These are phyloP conservation scores for Batkoa obscura DNA, from an alignment of 371 early-diverging fungal species.

Conservation along the genomic window DNA sequence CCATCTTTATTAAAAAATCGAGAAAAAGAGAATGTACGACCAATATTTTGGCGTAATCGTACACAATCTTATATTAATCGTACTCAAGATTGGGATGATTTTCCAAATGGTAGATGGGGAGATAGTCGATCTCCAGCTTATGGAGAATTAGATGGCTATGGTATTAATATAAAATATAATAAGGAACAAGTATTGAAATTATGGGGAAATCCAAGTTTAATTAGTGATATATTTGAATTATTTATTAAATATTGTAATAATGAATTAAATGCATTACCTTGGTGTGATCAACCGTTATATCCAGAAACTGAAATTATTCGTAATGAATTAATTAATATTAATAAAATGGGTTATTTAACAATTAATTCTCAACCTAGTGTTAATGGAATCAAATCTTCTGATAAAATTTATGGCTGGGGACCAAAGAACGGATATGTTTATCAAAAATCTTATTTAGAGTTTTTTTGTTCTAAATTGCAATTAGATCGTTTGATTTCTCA, in stretches of 20 bases:
- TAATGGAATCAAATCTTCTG: slow-evolving; percentile 66
- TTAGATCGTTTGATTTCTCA: slow-evolving; percentile 43
- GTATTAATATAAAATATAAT: slow-evolving; percentile 56
- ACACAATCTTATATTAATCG: slow-evolving; percentile 77
- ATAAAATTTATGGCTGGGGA: slow-evolving; percentile 85
- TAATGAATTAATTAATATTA: slow-evolving; percentile 44
- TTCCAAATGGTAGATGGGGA: slow-evolving; percentile 97
- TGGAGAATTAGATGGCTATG: slow-evolving; percentile 86
- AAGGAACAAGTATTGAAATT: slow-evolving; percentile 30
- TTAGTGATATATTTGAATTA: slow-evolving; percentile 41
- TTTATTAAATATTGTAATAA: slow-evolving; percentile 74
- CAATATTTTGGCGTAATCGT: slow-evolving; percentile 95
- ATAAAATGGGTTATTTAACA: slow-evolving; percentile 67
- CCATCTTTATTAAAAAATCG: slow-evolving; percentile 50
- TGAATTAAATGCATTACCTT: slow-evolving; percentile 61
- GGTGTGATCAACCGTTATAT: slow-evolving; percentile 73
- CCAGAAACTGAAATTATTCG: slow-evolving; percentile 69
- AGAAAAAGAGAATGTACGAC: slow-evolving; percentile 83
- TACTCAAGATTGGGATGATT: slow-evolving; percentile 94
- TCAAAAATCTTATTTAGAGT: slow-evolving; percentile 94
- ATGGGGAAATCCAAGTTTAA: slow-evolving; percentile 59
- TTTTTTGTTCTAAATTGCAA: slow-evolving; percentile 62
- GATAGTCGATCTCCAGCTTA: slow-evolving; percentile 86
- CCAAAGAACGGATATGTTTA: slow-evolving; percentile 91
- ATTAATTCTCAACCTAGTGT: slow-evolving; percentile 95